A percentile compares a stretch with the other conserved stretches of the same genome.
These are phyloP conservation scores for Helicocarpus griseus DNA, from an alignment of 2,329 filamentous ascomycete species.

Conservation along the genomic window DNA sequence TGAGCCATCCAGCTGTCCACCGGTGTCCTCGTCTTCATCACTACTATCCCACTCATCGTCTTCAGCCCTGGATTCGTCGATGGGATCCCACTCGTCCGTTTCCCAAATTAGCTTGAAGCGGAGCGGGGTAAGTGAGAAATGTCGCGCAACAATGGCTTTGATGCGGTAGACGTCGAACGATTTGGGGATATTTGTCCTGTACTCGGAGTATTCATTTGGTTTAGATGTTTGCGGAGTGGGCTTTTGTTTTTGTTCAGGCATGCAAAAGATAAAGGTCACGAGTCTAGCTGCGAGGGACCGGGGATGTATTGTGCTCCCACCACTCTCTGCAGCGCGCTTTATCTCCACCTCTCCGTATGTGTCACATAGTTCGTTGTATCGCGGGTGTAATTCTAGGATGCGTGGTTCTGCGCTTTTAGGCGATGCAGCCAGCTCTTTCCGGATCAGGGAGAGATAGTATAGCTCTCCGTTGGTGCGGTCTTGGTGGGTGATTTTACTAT, in stretches of 20 bases:
- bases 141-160: conserved; percentile 63
- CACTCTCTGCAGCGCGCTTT: conserved; percentile 38
- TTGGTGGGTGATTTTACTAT: conserved; percentile 53
- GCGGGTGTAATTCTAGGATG: conserved; percentile 56
- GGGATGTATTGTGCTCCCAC: conserved; percentile 47
- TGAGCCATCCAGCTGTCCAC: conserved; percentile 17
- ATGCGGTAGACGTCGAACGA: conserved; percentile 72
- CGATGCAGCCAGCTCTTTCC: conserved; percentile 53
- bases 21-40: conserved; percentile 39
- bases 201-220: background rate
- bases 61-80: conserved; percentile 52
- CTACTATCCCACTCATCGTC: conserved; percentile 43
- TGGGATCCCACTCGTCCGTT: conserved; percentile 82
- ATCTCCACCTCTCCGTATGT: conserved; percentile 64
- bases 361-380: conserved; percentile 64
- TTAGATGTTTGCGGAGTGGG: conserved; percentile 15
- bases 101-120: conserved; percentile 67
- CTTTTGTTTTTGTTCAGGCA: conserved; percentile 20
- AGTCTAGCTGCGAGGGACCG: conserved; percentile 74
- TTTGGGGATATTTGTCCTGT: conserved; percentile 54
- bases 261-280: conserved; percentile 52
- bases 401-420: conserved; percentile 35
- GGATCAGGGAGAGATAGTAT: conserved; percentile 83
- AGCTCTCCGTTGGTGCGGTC: conserved; percentile 84
- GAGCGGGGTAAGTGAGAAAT: conserved; percentile 58